Evolutionary conservation across 805 yeast genomes (phyloP).

Genomic region (Zygosaccharomyces bailii): DNA sequence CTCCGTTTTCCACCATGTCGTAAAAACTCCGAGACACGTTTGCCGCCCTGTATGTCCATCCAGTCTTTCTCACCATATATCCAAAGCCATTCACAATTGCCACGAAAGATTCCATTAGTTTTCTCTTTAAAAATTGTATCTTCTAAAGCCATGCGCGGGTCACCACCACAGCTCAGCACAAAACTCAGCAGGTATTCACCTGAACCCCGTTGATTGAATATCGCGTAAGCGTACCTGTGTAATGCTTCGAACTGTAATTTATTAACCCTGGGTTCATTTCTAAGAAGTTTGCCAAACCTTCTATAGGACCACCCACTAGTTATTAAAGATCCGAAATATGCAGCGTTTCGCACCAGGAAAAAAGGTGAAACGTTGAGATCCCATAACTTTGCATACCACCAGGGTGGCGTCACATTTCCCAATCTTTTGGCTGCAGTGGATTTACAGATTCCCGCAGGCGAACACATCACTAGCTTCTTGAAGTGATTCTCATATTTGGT

Average conservation of each 20-base stretch:
- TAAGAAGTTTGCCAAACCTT: constrained; percentile 57
- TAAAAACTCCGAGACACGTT: constrained; percentile 32
- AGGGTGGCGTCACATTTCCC: constrained; percentile 47
- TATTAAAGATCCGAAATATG: constrained; percentile 78
- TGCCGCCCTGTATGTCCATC: constrained; percentile 52
- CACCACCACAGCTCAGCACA: constrained; percentile 86
- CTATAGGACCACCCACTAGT: constrained; percentile 89
- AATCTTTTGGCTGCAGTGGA: constrained; percentile 38
- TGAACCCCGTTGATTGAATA: constrained; percentile 82
- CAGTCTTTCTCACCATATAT: constrained; percentile 78
- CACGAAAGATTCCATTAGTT: constrained; percentile 35
- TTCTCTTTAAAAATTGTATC: constrained; percentile 23
- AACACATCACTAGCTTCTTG: constrained; percentile 66
- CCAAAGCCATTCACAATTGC: constrained; percentile 70
- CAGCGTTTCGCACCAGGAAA: constrained; percentile 67
- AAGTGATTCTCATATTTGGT: constrained; percentile 58
- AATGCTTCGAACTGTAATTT: constrained; percentile 39
- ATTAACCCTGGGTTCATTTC: constrained; percentile 2
- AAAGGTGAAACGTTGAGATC: constrained; percentile 85
- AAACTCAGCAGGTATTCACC: constrained; percentile 91
- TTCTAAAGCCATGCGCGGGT: constrained; percentile 71
- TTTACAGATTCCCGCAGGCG: constrained; percentile 77
- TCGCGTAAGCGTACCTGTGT: constrained; percentile 77
- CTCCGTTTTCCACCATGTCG: constrained; percentile 23
- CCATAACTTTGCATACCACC: constrained; percentile 81